Percentiles rank a stretch among this genome's conserved stretches.
These are phyloP conservation scores for Megacollybia marginata DNA, from an alignment of 768 basidiomycete species.

Conservation along the genomic window DNA sequence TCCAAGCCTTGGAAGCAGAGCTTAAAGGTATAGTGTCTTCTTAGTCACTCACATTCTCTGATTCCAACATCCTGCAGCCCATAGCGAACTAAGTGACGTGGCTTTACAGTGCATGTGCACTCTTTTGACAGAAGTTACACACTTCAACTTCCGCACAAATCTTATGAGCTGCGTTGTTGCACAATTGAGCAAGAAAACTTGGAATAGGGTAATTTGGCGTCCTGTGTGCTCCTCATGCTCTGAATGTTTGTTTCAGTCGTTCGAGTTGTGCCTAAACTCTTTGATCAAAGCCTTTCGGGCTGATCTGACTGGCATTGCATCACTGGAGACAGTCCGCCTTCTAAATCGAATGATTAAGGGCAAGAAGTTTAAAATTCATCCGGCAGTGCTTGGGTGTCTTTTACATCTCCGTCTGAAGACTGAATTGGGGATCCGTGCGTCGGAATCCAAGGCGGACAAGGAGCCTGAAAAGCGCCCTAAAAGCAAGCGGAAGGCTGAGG, in stretches of 20 bases:
- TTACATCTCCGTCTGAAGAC: slow-evolving; percentile 80
- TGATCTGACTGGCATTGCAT: slow-evolving; percentile 74
- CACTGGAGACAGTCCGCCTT: slow-evolving; percentile 83
- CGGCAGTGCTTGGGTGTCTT: slow-evolving; percentile 80
- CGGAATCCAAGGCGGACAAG: slow-evolving; percentile 59
- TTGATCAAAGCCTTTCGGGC: slow-evolving; percentile 76
- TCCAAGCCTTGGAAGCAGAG: slow-evolving; percentile 79
- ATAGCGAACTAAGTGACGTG: slow-evolving; percentile 53
- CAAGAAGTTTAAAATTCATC: slow-evolving; percentile 81
- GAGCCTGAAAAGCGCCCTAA: slow-evolving; percentile 31
- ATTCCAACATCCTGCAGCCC: slow-evolving; percentile 7
- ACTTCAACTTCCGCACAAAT: slow-evolving; percentile 96
- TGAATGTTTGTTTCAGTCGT: slow-evolving; percentile 44
- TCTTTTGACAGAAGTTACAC: slow-evolving; percentile 72
- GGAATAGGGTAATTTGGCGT: slow-evolving; percentile 67
- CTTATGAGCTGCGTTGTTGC: slow-evolving; percentile 84
- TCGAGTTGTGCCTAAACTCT: slow-evolving; percentile 77
- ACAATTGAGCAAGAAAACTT: slow-evolving; percentile 75
- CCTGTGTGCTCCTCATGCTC: slow-evolving; percentile 5
- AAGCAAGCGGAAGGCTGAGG: slow-evolving; percentile 49
- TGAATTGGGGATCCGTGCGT: slow-evolving; percentile 77
- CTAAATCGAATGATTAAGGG: slow-evolving; percentile 97
- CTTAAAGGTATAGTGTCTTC: slow-evolving; percentile 56
- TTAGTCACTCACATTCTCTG: neutral
- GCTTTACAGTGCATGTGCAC: slow-evolving; percentile 85